Evolutionary conservation across 108 stramenopile genomes (phyloP), one percentile per base, ranked within the genome.

Genomic region (Discostella pseudostelligera): DNA sequence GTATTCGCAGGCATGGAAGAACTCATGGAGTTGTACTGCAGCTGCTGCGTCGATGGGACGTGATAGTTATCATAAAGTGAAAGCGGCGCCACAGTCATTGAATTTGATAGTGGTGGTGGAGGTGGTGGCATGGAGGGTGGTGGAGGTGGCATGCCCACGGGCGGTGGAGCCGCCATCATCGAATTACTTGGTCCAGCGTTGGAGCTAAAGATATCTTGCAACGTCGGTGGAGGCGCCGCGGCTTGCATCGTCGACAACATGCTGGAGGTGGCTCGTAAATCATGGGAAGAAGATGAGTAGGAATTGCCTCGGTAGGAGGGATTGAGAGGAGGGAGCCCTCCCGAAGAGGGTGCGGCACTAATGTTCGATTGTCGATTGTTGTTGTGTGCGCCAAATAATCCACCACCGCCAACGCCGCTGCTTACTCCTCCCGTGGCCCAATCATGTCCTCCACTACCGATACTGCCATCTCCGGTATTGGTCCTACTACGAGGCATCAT

Each of bases 41-140:
- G 32, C 40, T 37, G 22, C 65, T 54, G 53, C 17, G 49, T 28
- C 11, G 47, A 39, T 32, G 49, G 22, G 35, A 8, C 39, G 11
- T 51, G n/a, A 51, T 20, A 16, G 44, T 60, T 62, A 26, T 62
- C 61, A 50, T 76, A 68, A 66, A 76, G 62, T n/a, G 67, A 66
- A 26, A 74, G 58, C 10, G 50, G 57, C 37, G 47, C 35, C 25
- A 67, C 25, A 12, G 66, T 46, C 4, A 56, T 24, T 35, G 65
- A 11, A 0, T 46, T 42, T 8, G 56, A 46, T 45, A 28, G 70
- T 6, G 73, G 73, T 14, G 76, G 76, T 36, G 70, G 70, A 17
- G 71, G 70, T 20, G 76, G 72, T 7, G 76, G 72, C 66, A 73
- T 60, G 3, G 72, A 47, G 24, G 76, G 76, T n/a, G 72, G 72